phyloP scores from a whole-genome alignment of 2,329 filamentous ascomycete genomes.

The Epichloe sibirici region DNA sequence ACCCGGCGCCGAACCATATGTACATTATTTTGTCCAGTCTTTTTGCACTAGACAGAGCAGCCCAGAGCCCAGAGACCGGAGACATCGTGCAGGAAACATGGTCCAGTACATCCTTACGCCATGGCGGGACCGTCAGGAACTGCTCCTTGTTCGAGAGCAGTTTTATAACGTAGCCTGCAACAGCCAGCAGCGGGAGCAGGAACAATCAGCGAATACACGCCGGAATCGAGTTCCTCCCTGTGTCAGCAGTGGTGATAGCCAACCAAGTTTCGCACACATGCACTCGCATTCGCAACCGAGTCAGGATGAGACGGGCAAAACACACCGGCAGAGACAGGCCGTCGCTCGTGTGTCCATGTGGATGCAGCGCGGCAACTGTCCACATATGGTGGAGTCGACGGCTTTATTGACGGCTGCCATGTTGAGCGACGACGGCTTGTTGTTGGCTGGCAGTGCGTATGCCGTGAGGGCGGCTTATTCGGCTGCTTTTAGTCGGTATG shows the following conservation, averaged over 20 bases:
- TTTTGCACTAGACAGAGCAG: neutral
- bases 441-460: constrained; percentile 35
- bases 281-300: neutral
- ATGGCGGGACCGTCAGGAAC: constrained; percentile 55
- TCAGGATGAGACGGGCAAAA: constrained; percentile 5
- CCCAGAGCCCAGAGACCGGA: neutral
- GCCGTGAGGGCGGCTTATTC: constrained; percentile 58
- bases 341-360: constrained; percentile 52
- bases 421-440: constrained; percentile 46
- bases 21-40: neutral
- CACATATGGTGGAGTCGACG: constrained; percentile 69
- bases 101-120: constrained; percentile 62
- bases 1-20: too few species aligned
- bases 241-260: neutral
- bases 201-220: neutral
- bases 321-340: constrained; percentile 28
- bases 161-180: constrained; percentile 37
- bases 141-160: constrained; percentile 51
- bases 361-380: constrained; percentile 63
- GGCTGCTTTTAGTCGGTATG: constrained; percentile 61
- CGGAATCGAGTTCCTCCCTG: neutral
- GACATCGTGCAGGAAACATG: constrained; percentile 28
- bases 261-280: neutral
- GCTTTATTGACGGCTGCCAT: constrained; percentile 59
- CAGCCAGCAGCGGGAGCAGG: constrained; percentile 6